Evolutionary conservation across 2,329 filamentous ascomycete species (phyloP), one percentile per base, ranked within the genome.

Genomic region (Xenosphaeropsis pyriputrescens): DNA sequence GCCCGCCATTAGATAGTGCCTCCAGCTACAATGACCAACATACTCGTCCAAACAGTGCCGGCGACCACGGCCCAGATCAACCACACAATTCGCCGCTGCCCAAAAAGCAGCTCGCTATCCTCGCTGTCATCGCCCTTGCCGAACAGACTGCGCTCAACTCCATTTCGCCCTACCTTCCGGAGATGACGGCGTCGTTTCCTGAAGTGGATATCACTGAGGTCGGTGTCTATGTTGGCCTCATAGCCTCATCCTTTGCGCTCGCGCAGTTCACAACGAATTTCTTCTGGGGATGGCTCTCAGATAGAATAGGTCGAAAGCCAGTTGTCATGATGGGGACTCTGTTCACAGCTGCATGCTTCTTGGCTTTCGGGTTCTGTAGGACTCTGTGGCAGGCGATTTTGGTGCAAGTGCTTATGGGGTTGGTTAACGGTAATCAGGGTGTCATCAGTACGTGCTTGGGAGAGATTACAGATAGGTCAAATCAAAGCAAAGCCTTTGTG

Each of bases 61-160:
- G 52, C 18, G 51, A 57, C 11, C 47, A 53, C 32, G 59, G 60
- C n/a, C 38, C 50, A 32, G 45, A 47, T 12, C 37, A 47, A 29
- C 40, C 51, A 13, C 47, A 63, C 43, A 60, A 69, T 45, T 69
- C 74, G 46, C 88, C 89, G 0, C 62, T 98, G 14, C 91, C 91
- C 0, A 75, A 75, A 46, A 75, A 69, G 47, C 91, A 96, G 63
- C 78, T 98, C 43, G 70, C 77, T 5, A 72, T 96, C 11, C 65
- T 98, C 26, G 89, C 89, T 1, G 63, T 95, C 46, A 83, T 98
- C 42, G 88, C 88, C 6, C 68, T 98, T 16, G 82, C 84, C 38
- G 91, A 98, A 56, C 91, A 98, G 65, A 96, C 89, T 0, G 91
- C 91, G 0, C 71, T 98, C 53, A 98, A 98, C 58, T 94, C 86